Conservation (phyloP, 2,329 filamentous ascomycete species). For the Podosphaera aphanis region DNA sequence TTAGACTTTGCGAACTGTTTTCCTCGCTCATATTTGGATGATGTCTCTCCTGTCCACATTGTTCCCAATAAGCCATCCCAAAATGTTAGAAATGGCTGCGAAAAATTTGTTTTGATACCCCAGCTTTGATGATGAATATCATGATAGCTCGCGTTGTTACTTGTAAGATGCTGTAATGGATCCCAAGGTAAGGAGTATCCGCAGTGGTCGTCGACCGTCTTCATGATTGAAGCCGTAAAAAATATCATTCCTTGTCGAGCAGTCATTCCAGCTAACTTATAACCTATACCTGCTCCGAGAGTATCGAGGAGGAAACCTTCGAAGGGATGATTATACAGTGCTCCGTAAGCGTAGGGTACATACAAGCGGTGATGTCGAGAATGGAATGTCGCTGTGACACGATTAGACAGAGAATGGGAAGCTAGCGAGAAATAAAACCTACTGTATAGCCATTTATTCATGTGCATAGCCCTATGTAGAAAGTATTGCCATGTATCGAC, state of each 20-base stretch:
- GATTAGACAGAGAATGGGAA: conserved; percentile 6
- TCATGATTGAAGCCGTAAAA: conserved; percentile 73
- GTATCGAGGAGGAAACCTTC: conserved; percentile 91
- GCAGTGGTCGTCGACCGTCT: conserved; percentile 95
- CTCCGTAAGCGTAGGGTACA: conserved; percentile 90
- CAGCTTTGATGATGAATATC: conserved; percentile 98
- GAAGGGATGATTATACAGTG: conserved; percentile 86
- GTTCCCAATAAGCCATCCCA: conserved; percentile 74
- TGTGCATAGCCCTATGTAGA: conserved; percentile 84
- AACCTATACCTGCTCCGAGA: conserved; percentile 61
- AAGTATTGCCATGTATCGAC: conserved; percentile 98
- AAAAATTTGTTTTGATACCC: conserved; percentile 93
- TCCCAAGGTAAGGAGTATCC: conserved; percentile 93
- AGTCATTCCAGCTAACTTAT: conserved; percentile 64
- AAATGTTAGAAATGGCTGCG: conserved; percentile 82
- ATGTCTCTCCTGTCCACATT: conserved; percentile 14
- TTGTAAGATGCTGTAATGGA: conserved; percentile 71
- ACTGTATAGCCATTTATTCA: conserved; percentile 96
- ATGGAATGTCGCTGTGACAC: conserved; percentile 52
- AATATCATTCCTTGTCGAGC: conserved; percentile 70
- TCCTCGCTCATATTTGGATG: conserved; percentile 10
- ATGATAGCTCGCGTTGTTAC: conserved; percentile 90
- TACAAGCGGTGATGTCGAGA: conserved; percentile 91
- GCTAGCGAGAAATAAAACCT: conserved; percentile 19
- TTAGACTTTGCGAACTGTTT: conserved; percentile 14